Evolutionary conservation across 2,329 filamentous ascomycete genomes (phyloP).

Genomic region (Colletotrichum zoysiae): DNA sequence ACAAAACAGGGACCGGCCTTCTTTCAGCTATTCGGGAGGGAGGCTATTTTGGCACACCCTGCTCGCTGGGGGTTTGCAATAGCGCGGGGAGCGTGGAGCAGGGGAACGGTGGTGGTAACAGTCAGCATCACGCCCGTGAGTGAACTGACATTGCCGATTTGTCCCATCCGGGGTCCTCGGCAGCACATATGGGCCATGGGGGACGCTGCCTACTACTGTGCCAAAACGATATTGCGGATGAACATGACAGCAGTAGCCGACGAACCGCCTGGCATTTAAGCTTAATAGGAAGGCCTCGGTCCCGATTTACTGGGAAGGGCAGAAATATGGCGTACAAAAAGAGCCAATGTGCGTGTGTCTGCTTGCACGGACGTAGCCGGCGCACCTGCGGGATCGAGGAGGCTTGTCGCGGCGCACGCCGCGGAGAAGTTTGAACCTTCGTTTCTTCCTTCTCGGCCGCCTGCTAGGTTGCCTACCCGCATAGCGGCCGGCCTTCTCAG

Average conservation of each 20-base stretch:
- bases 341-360: not conserved
- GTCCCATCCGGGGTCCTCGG: constrained; percentile 33
- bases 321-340: not conserved
- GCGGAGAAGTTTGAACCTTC: constrained; percentile 32
- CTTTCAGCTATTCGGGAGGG: not conserved
- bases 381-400: not conserved
- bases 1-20: constrained; percentile 13
- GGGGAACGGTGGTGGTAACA: constrained; percentile 10
- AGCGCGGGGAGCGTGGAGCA: not conserved
- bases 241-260: constrained; percentile 11
- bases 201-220: not conserved
- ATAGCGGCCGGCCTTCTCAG: constrained; percentile 9
- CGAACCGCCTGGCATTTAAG: constrained; percentile 34
- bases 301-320: constrained; percentile 7
- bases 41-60: not conserved
- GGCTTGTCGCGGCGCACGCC: constrained; percentile 5
- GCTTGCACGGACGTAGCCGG: not conserved
- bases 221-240: constrained; percentile 17
- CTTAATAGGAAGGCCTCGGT: constrained; percentile 27
- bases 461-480: constrained; percentile 1
- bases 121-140: not conserved
- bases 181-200: constrained; percentile 29
- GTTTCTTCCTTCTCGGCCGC: not conserved
- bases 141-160: constrained; percentile 16
- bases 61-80: not conserved